Percentiles rank a stretch among this genome's conserved stretches.
Conservation (phyloP, 192 early-diverging fungal genomes). For the Mortierella hygrophila region DNA sequence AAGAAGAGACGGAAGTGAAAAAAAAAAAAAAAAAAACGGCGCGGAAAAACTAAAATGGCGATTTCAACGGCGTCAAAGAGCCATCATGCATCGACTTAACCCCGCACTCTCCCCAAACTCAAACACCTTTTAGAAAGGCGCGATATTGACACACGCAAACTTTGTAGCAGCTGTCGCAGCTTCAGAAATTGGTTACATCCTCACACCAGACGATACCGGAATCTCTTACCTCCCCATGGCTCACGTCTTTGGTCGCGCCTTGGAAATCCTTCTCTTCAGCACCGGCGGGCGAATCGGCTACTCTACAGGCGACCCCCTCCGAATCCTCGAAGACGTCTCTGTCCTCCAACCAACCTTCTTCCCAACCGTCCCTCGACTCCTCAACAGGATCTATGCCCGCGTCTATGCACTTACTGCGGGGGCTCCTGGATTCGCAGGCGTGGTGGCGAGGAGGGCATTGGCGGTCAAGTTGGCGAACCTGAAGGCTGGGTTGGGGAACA, state of each 20-base stretch:
- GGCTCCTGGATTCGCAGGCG: slow-evolving; percentile 69
- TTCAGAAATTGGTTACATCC: background rate
- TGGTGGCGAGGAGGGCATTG: slow-evolving; percentile 68
- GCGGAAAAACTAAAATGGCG: background rate
- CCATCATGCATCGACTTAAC: no score
- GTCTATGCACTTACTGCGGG: slow-evolving; percentile 68
- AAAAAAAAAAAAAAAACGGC: background rate
- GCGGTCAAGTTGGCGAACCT: slow-evolving; percentile 72
- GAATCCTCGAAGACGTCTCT: slow-evolving; percentile 82
- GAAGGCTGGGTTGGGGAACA: slow-evolving; percentile 66
- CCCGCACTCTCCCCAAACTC: no score
- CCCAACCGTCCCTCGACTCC: slow-evolving; percentile 85
- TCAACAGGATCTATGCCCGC: slow-evolving; percentile 88
- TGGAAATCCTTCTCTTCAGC: slow-evolving; percentile 58
- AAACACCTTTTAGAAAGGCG: slow-evolving; percentile 50
- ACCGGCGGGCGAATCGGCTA: slow-evolving; percentile 79
- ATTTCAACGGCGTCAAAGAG: background rate
- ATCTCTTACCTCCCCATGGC: slow-evolving; percentile 86
- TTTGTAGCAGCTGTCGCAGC: slow-evolving; percentile 60
- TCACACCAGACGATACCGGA: background rate
- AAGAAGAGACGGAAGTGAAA: background rate
- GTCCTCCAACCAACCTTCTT: slow-evolving; percentile 88
- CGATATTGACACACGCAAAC: slow-evolving; percentile 80
- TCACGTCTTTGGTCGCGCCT: slow-evolving; percentile 84
- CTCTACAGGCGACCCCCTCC: slow-evolving; percentile 76